Conservation (phyloP, 345 rosid genomes). For the Euclidium syriacum region DNA sequence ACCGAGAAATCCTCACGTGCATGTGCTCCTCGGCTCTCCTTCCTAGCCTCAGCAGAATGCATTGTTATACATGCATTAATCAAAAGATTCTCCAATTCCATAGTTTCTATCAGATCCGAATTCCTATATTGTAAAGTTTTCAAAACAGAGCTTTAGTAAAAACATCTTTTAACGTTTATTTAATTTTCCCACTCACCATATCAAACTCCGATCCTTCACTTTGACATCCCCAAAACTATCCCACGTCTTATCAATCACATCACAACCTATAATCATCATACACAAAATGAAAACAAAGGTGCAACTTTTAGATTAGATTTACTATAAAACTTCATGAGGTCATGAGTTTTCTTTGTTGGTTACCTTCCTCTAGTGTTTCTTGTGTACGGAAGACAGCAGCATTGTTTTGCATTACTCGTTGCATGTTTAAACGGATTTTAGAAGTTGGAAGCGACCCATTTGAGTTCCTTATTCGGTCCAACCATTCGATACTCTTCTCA, state of each 20-base stretch:
- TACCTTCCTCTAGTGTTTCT: conserved; percentile 91
- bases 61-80: conserved; percentile 89
- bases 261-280: conserved; percentile 55
- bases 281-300: not conserved
- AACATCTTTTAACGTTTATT: not conserved
- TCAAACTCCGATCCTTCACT: conserved; percentile 71
- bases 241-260: conserved; percentile 74
- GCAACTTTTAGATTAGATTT: not conserved
- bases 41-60: conserved; percentile 98
- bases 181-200: conserved; percentile 47
- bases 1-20: conserved; percentile 97
- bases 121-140: conserved; percentile 49
- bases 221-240: conserved; percentile 81
- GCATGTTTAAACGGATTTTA: conserved; percentile 82
- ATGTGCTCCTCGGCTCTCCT: conserved; percentile 99
- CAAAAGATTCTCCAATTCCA: conserved; percentile 91
- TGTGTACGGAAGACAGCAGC: conserved; percentile 98
- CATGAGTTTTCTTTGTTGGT: not conserved
- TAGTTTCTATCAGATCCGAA: conserved; percentile 82
- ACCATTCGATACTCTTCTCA: conserved; percentile 80
- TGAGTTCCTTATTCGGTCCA: conserved; percentile 72
- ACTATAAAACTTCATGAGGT: not conserved
- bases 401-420: conserved; percentile 87
- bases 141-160: not conserved
- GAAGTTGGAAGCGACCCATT: conserved; percentile 87